Evolutionary conservation across 164 flowering plant species (phyloP), one percentile per base, ranked within the genome.

Genomic region (Malania oleifera): DNA sequence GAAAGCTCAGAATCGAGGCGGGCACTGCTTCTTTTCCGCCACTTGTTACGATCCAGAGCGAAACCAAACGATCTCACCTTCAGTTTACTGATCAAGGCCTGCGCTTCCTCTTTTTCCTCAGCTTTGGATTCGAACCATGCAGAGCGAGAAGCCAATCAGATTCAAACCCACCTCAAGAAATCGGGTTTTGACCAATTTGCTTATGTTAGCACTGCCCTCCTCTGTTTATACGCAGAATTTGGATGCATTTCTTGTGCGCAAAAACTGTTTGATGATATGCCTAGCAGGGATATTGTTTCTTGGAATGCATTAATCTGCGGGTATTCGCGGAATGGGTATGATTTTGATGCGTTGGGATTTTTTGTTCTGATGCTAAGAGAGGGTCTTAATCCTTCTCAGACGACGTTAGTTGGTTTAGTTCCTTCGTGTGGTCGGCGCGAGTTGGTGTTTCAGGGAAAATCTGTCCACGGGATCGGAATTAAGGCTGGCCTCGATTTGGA

Each of bases 251-350:
- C 45, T 5, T 8, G 34, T 52, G 79, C 80, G 7, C 71, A 53
- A 14, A 27, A 35, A 2, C 0, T 76, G 75, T 76, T 81, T 38
- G 82, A 74, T 45, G 69, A 69, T 25, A 74, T 81, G 79, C 60
- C 56, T 50, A 39, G 54, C 0, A 71, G 78, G 62, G 82, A 82
- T 43, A 59, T 70, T 34, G 74, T 76, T 6, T 56, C 81, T 5
- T 81, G 85, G 82, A 78, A 79, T 50, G 75, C 75, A 1, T 62
- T 81, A 55, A 76, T 81, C 43, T 60, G 66, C 60, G 86, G 75
- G 18, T 79, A 71, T 56, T 69, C 81, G 0, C 54, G 72, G 62
- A 68, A 69, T 59, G 76, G 77, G 65, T 54, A 38, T 63, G 53
- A 61, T 15, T 48, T 43, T 35, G 61, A 65, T 22, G 82, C 85